phyloP scores from a whole-genome alignment of 331 rosid species.

The Malus hybrid region DNA sequence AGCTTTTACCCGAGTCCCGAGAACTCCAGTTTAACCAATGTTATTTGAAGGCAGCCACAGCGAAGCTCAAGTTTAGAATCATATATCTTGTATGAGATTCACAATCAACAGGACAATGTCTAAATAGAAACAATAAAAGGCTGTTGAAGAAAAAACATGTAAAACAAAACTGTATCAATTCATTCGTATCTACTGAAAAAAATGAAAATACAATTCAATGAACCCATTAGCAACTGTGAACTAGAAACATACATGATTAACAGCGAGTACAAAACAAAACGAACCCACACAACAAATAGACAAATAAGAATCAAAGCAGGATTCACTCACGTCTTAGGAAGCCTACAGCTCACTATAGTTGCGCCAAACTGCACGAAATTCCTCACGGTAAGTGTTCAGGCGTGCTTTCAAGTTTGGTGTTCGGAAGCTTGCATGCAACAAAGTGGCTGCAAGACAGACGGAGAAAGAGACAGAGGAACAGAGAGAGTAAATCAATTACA shows the following conservation, averaged over 20 bases:
- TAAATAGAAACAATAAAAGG: neutral
- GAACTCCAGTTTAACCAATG: slow-evolving; percentile 22
- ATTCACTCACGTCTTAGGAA: slow-evolving; percentile 44
- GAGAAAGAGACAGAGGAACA: neutral
- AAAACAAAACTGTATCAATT: neutral
- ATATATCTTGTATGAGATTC: slow-evolving; percentile 23
- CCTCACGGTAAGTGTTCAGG: slow-evolving; percentile 93
- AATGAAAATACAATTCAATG: neutral
- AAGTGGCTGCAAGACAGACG: slow-evolving; percentile 44
- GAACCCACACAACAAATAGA: neutral
- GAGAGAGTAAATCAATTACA: slow-evolving; percentile 6
- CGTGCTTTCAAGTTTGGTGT: slow-evolving; percentile 99
- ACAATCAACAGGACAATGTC: slow-evolving; percentile 16
- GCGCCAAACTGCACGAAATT: slow-evolving; percentile 99
- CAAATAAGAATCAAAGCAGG: neutral
- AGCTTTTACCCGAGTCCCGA: slow-evolving; percentile 33
- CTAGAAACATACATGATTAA: neutral
- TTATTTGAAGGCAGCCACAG: slow-evolving; percentile 31
- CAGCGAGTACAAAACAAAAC: neutral
- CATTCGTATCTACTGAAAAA: neutral
- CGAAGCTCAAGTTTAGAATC: slow-evolving; percentile 26
- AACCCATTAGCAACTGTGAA: neutral
- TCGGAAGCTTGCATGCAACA: slow-evolving; percentile 93
- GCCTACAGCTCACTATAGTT: slow-evolving; percentile 90
- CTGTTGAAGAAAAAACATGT: neutral